Percentiles rank a stretch among this genome's conserved stretches.
These are phyloP conservation scores for Saksenaea vasiformis DNA, from an alignment of 371 early-diverging fungal species.

Conservation along the genomic window DNA sequence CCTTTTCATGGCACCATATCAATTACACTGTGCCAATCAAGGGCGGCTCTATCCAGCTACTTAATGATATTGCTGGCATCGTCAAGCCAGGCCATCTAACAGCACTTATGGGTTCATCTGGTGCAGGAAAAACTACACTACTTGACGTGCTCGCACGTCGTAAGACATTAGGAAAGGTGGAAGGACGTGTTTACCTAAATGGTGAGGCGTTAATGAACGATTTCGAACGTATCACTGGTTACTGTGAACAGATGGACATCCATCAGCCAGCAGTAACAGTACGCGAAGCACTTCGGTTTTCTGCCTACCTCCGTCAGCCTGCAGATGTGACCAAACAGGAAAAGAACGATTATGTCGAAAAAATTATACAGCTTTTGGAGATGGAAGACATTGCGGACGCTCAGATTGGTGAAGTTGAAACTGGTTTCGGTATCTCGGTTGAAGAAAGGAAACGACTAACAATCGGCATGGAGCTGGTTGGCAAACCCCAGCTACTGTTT, in stretches of 20 bases:
- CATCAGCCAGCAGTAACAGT: slow-evolving; percentile 64
- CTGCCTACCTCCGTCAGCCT: slow-evolving; percentile 67
- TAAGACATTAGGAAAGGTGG: slow-evolving; percentile 73
- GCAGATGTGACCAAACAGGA: slow-evolving; percentile 48
- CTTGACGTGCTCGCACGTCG: slow-evolving; percentile 79
- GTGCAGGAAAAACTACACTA: slow-evolving; percentile 89
- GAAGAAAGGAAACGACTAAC: slow-evolving; percentile 68
- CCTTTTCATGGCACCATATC: slow-evolving; percentile 58
- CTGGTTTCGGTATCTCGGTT: slow-evolving; percentile 51
- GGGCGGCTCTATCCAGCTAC: slow-evolving; percentile 50
- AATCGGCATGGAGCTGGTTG: slow-evolving; percentile 71
- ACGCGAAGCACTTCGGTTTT: slow-evolving; percentile 69
- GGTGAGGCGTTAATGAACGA: slow-evolving; percentile 44
- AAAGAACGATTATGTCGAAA: slow-evolving; percentile 61
- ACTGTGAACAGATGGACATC: slow-evolving; percentile 83
- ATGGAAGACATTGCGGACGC: slow-evolving; percentile 58
- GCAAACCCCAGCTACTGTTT: slow-evolving; percentile 71
- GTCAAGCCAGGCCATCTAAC: slow-evolving; percentile 68
- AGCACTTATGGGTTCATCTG: slow-evolving; percentile 87
- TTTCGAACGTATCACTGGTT: slow-evolving; percentile 77
- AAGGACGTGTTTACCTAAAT: slow-evolving; percentile 69
- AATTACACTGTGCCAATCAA: slow-evolving; percentile 58
- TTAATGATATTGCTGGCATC: slow-evolving; percentile 49
- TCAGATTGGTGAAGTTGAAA: slow-evolving; percentile 47
- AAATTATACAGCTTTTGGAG: slow-evolving; percentile 59